Evolutionary conservation across 257 asterid species (phyloP), one percentile per base, ranked within the genome.

Genomic region (Plantago major): DNA sequence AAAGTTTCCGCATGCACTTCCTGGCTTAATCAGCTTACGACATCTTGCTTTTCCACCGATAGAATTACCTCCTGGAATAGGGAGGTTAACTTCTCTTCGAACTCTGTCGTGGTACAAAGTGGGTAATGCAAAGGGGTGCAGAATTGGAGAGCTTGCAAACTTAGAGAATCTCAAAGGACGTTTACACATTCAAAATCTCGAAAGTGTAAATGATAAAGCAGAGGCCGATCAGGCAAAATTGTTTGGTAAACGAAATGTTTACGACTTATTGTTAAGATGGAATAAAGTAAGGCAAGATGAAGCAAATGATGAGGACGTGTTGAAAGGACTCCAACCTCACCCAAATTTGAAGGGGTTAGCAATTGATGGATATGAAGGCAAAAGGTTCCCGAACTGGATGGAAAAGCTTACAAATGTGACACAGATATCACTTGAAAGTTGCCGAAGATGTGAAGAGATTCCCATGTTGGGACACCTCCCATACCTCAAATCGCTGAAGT

Each of bases 281-380:
- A 9, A 10, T 0, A 0, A 12, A 16, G 26, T 37, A 3, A 65
- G 57, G 9, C 18, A 45, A 11, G 40, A 38, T 3, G 17, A 28
- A 5, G 6, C 3, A 4, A 12, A 40, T 58, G 19, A 38, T 6
- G n/a, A 18, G 49, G 38, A 30, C 50, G 59, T 77, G n/a, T 58
- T 77, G 46, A 69, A 64, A 63, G 77, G 72, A 16, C 81, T 75
- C 8, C 54, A 60, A 47, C 75, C 78, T 44, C 73, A 68, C 22
- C 64, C 50, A 11, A 68, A 68, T 37, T 9, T 72, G 28, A 17
- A 58, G 30, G 17, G 33, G 11, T 19, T 72, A 22, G 26, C 1
- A 22, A 22, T 22, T 22, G 2, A 22, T 22, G 26, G 26, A 22
- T 22, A 22, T 22, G 26, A 22, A 22, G 26, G 26, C 26, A 1